These are phyloP conservation scores for Colletotrichum sansevieriae DNA, from an alignment of 2,329 filamentous ascomycete species.

Conservation along the genomic window DNA sequence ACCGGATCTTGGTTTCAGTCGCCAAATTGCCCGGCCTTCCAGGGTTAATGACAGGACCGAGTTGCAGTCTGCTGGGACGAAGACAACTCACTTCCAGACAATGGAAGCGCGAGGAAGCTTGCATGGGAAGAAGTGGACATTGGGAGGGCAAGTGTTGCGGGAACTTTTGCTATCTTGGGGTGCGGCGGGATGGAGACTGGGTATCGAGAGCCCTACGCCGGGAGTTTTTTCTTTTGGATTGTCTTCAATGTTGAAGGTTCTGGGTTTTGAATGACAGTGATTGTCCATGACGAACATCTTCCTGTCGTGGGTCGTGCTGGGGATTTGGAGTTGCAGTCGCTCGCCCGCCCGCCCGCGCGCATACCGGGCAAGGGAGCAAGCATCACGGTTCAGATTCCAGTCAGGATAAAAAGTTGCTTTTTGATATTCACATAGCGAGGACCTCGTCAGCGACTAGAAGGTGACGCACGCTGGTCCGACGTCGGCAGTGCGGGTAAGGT, in stretches of 20 bases:
- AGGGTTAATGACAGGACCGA: slow-evolving; percentile 11
- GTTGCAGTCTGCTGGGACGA: neutral
- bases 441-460: neutral
- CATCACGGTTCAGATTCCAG: neutral
- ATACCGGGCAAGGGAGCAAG: neutral
- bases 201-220: slow-evolving; percentile 16
- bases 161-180: slow-evolving; percentile 21
- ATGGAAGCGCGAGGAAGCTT: slow-evolving; percentile 14
- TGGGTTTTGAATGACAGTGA: slow-evolving; percentile 4
- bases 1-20: slow-evolving; percentile 29
- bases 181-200: neutral
- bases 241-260: slow-evolving; percentile 35
- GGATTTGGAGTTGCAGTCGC: neutral
- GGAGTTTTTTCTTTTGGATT: slow-evolving; percentile 19
- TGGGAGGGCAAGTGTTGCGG: slow-evolving; percentile 4
- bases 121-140: slow-evolving; percentile 20
- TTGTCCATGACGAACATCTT: slow-evolving; percentile 10
- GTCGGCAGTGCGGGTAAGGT: slow-evolving; percentile 14
- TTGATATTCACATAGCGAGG: slow-evolving; percentile 13
- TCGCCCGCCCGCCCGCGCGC: neutral
- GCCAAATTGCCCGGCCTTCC: neutral
- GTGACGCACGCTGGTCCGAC: slow-evolving; percentile 20
- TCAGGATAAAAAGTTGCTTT: slow-evolving; percentile 1
- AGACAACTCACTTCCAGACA: neutral
- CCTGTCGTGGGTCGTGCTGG: slow-evolving; percentile 4